These are phyloP conservation scores for Phytophthora agathidicida DNA, from an alignment of 352 stramenopile species.

Conservation along the genomic window DNA sequence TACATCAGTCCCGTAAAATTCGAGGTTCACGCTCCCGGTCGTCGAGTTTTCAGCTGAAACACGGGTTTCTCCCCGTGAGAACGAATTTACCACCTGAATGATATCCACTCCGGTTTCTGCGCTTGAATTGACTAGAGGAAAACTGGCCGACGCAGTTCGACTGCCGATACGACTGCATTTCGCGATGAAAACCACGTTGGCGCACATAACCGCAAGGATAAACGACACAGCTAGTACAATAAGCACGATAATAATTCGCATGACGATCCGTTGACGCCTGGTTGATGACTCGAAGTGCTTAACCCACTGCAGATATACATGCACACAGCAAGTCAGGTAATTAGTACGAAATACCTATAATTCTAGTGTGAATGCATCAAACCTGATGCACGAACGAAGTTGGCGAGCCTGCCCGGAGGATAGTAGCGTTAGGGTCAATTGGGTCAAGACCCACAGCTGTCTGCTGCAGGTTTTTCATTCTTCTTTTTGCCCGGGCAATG, in stretches of 20 bases:
- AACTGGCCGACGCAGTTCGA: constrained; percentile 43
- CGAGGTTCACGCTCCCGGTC: constrained; percentile 38
- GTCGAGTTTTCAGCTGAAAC: constrained; percentile 25
- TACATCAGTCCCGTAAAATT: constrained; percentile 58
- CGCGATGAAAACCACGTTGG: constrained; percentile 70
- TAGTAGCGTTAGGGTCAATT: constrained; percentile 1
- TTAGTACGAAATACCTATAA: neutral
- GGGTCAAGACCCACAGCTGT: constrained; percentile 21
- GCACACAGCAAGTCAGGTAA: too few species aligned
- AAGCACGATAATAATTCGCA: constrained; percentile 57
- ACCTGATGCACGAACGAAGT: constrained; percentile 36
- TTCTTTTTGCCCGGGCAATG: constrained; percentile 58
- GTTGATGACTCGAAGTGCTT: constrained; percentile 67
- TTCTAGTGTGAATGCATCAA: neutral
- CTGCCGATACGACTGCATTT: constrained; percentile 76
- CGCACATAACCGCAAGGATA: constrained; percentile 58
- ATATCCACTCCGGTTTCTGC: constrained; percentile 5
- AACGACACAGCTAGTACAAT: constrained; percentile 57
- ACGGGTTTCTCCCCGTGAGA: constrained; percentile 46
- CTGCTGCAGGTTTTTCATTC: constrained; percentile 39
- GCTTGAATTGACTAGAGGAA: constrained; percentile 43
- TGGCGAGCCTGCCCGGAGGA: constrained; percentile 5
- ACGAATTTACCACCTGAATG: constrained; percentile 47
- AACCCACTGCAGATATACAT: constrained; percentile 45
- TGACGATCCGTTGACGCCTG: constrained; percentile 62